Percentiles rank a stretch among this genome's conserved stretches.
Conservation (phyloP, 345 rosid genomes). For the Diplotaxis tenuifolia region DNA sequence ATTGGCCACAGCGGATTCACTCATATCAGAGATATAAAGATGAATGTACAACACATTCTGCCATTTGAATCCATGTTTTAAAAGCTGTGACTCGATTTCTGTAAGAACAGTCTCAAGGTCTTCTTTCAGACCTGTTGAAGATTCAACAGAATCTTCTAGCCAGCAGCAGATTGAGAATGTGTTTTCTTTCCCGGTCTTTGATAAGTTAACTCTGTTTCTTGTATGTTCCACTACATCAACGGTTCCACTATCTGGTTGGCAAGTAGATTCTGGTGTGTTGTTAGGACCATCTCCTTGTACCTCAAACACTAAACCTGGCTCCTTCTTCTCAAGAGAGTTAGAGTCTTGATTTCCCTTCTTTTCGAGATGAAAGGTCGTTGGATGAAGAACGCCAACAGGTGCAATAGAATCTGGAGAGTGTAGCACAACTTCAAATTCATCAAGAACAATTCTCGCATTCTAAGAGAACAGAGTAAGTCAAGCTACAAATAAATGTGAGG, state of each 20-base stretch:
- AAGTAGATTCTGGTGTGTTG: slow-evolving; percentile 36
- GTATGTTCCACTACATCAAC: slow-evolving; percentile 41
- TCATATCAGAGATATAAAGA: slow-evolving; percentile 86
- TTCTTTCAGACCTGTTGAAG: slow-evolving; percentile 61
- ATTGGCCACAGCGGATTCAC: slow-evolving; percentile 72
- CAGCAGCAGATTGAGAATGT: slow-evolving; percentile 79
- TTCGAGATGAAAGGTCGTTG: slow-evolving; percentile 70
- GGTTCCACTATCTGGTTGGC: slow-evolving; percentile 35
- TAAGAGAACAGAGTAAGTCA: slow-evolving; percentile 29
- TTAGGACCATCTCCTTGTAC: slow-evolving; percentile 53
- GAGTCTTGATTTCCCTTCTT: slow-evolving; percentile 44
- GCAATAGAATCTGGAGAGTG: slow-evolving; percentile 91
- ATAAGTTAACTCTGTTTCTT: slow-evolving; percentile 45
- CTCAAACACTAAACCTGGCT: slow-evolving; percentile 51
- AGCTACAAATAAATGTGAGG: neutral
- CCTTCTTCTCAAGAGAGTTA: slow-evolving; percentile 36
- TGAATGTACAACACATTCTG: slow-evolving; percentile 80
- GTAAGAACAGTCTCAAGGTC: slow-evolving; percentile 62
- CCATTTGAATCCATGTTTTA: slow-evolving; percentile 60
- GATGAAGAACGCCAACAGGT: slow-evolving; percentile 91
- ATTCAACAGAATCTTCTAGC: slow-evolving; percentile 54
- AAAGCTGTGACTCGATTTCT: slow-evolving; percentile 61
- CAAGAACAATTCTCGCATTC: slow-evolving; percentile 84
- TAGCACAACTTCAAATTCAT: slow-evolving; percentile 67
- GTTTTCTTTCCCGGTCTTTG: slow-evolving; percentile 51